These are phyloP conservation scores for Epichloe uncinata DNA, from an alignment of 2,329 filamentous ascomycete species.

Conservation along the genomic window DNA sequence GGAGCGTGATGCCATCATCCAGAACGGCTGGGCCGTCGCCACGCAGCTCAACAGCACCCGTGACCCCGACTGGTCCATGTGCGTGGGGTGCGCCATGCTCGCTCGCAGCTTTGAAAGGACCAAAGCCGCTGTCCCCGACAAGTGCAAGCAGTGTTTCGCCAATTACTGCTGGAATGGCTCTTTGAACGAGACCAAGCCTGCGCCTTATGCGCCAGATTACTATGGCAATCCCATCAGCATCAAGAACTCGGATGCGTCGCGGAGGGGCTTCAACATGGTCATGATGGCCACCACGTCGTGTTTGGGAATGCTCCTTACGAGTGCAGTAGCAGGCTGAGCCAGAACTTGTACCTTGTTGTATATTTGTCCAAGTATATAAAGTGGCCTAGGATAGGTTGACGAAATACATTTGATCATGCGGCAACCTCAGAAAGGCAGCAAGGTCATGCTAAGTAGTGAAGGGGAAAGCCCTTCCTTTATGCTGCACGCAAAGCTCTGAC, in stretches of 20 bases:
- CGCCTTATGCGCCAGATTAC: conserved; percentile 17
- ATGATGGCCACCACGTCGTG: conserved; percentile 6
- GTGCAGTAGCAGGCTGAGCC: no score
- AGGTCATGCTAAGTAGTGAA: no score
- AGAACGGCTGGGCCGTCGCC: conserved; percentile 73
- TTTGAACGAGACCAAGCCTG: conserved; percentile 20
- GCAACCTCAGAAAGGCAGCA: no score
- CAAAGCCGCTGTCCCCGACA: conserved; percentile 50
- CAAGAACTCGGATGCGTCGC: conserved; percentile 10
- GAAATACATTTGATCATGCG: no score
- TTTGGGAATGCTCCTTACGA: neutral
- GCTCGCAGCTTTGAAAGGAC: conserved; percentile 63
- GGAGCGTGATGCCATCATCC: conserved; percentile 66
- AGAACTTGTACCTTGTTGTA: no score
- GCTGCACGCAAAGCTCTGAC: no score
- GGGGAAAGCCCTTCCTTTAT: no score
- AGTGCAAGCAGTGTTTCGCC: conserved; percentile 64
- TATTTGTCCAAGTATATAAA: no score
- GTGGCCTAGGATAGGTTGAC: no score
- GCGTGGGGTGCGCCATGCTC: conserved; percentile 79
- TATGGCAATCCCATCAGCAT: conserved; percentile 15
- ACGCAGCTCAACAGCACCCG: conserved; percentile 72
- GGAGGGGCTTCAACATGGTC: neutral
- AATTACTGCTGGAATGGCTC: conserved; percentile 93
- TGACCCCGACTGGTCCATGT: conserved; percentile 64